These are phyloP conservation scores for Fusarium sterilihyphosum DNA, from an alignment of 2,329 filamentous ascomycete species.

Conservation along the genomic window DNA sequence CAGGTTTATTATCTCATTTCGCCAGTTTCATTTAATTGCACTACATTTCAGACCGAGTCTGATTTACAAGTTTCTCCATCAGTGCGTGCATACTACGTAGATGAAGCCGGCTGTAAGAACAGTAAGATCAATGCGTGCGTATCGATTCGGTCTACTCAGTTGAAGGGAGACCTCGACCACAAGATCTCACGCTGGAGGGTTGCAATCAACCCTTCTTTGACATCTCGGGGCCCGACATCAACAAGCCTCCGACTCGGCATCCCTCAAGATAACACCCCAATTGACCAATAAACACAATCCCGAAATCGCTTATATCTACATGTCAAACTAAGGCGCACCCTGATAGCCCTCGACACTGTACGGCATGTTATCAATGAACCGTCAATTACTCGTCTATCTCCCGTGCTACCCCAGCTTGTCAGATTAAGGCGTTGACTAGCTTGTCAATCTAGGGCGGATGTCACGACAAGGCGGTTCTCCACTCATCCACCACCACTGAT, in stretches of 20 bases:
- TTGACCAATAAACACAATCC: slow-evolving; percentile 1
- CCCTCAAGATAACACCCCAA: background rate
- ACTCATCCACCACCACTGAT: slow-evolving; percentile 10
- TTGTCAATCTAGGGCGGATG: slow-evolving; percentile 34
- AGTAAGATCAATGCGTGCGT: rapidly evolving
- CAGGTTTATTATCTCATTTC: no score
- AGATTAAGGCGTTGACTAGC: slow-evolving; percentile 33
- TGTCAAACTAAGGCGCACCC: slow-evolving; percentile 12
- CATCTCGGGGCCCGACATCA: background rate
- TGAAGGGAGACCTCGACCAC: background rate
- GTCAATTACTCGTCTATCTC: background rate
- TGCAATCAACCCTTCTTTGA: background rate
- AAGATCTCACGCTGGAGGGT: background rate
- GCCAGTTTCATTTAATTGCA: rapidly evolving
- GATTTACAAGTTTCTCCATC: rapidly evolving
- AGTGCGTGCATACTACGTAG: background rate
- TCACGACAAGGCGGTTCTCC: slow-evolving; percentile 34
- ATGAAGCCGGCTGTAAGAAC: background rate
- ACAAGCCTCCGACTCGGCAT: background rate
- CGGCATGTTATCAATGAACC: background rate
- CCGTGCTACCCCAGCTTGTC: slow-evolving; percentile 25
- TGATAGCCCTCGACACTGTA: background rate
- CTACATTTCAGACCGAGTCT: rapidly evolving
- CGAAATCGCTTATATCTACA: background rate
- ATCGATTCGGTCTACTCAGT: rapidly evolving